phyloP scores from a whole-genome alignment of 2,329 filamentous ascomycete species.

The Coniochaeta prunicola region DNA sequence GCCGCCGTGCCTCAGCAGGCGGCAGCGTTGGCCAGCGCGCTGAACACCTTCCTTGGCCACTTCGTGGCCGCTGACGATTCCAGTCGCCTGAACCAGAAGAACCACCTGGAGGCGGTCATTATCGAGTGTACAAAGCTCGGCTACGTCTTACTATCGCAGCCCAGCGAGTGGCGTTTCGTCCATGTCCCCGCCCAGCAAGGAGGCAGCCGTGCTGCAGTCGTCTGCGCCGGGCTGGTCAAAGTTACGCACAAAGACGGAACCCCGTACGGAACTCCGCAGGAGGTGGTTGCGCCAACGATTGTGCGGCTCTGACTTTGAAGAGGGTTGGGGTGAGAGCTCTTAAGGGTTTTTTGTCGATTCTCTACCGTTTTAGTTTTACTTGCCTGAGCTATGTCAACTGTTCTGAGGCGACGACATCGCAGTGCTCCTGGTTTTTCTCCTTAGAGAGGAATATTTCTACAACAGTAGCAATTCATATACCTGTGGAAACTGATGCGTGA shows the following conservation, averaged over 20 bases:
- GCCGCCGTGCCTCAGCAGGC: slow-evolving; percentile 22
- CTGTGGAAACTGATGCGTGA: no score
- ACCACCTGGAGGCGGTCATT: slow-evolving; percentile 30
- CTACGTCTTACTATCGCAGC: slow-evolving; percentile 34
- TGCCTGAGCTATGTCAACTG: no score
- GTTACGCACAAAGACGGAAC: slow-evolving; percentile 17
- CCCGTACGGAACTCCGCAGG: slow-evolving; percentile 12
- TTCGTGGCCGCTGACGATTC: slow-evolving; percentile 22
- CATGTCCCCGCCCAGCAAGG: slow-evolving; percentile 8
- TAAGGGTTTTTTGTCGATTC: no score
- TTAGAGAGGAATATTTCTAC: no score
- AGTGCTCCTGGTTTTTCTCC: no score
- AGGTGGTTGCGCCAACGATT: slow-evolving; percentile 14
- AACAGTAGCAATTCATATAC: no score
- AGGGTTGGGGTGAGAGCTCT: no score
- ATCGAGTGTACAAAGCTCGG: slow-evolving; percentile 32
- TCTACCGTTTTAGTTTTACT: no score
- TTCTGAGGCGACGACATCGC: no score
- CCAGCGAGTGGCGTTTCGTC: slow-evolving; percentile 27
- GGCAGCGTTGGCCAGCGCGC: slow-evolving; percentile 19
- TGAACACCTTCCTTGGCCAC: slow-evolving; percentile 24
- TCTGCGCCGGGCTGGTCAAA: slow-evolving; percentile 23
- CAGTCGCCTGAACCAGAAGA: slow-evolving; percentile 22
- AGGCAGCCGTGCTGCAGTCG: slow-evolving; percentile 9
- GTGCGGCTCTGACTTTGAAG: slow-evolving; percentile 4